Conservation (phyloP, 2,329 filamentous ascomycete species). For the Ceratocystis colombiana region DNA sequence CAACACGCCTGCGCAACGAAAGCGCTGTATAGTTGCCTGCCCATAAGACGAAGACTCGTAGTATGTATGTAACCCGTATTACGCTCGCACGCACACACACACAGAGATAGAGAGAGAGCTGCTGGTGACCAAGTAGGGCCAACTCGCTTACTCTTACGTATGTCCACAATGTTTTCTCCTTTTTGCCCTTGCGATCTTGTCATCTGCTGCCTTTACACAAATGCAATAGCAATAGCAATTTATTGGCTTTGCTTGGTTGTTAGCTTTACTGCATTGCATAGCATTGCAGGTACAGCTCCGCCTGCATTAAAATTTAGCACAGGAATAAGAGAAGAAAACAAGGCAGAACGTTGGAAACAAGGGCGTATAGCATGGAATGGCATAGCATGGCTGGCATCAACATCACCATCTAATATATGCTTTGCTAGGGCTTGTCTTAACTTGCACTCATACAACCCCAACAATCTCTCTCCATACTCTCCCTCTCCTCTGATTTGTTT, state of each 20-base stretch:
- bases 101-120: neutral
- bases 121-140: too few species aligned
- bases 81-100: neutral
- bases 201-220: conserved; percentile 7
- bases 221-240: neutral
- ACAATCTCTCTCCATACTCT: neutral
- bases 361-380: too few species aligned
- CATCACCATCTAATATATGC: too few species aligned
- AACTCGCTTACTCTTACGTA: neutral
- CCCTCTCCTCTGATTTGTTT: neutral
- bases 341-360: neutral
- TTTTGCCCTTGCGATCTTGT: conserved; percentile 9
- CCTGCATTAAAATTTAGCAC: neutral
- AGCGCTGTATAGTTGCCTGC: too few species aligned
- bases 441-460: too few species aligned
- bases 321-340: neutral
- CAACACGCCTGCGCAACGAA: too few species aligned
- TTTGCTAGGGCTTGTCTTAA: too few species aligned
- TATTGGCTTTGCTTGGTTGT: neutral
- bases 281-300: neutral
- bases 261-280: neutral
- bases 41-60: neutral
- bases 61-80: neutral
- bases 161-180: neutral
- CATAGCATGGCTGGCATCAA: too few species aligned